These are phyloP conservation scores for Macroventuria anomochaeta DNA, from an alignment of 2,329 filamentous ascomycete genomes.

Conservation along the genomic window DNA sequence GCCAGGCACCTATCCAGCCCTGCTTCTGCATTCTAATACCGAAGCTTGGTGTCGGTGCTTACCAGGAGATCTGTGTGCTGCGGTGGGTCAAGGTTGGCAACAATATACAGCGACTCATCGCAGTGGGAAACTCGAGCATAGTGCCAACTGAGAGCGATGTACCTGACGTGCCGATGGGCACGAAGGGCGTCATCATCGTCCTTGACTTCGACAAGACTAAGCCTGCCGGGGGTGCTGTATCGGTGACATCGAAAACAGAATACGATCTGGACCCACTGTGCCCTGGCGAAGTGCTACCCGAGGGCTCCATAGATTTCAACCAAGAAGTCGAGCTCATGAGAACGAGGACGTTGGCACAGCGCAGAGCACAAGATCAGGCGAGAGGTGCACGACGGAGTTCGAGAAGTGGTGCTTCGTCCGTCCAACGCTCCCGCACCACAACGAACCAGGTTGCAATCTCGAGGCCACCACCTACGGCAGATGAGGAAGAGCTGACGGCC, in stretches of 20 bases:
- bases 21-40: constrained; percentile 48
- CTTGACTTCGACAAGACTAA: constrained; percentile 49
- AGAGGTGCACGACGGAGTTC: constrained; percentile 37
- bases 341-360: constrained; percentile 47
- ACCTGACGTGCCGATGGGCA: constrained; percentile 37
- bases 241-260: constrained; percentile 38
- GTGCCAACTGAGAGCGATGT: constrained; percentile 32
- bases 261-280: constrained; percentile 49
- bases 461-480: constrained; percentile 27
- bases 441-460: constrained; percentile 25
- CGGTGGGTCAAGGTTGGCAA: constrained; percentile 44
- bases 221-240: constrained; percentile 26
- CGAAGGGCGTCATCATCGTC: constrained; percentile 48
- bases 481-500: constrained; percentile 43
- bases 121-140: constrained; percentile 46
- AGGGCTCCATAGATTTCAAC: constrained; percentile 51
- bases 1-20: constrained; percentile 45
- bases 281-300: constrained; percentile 47
- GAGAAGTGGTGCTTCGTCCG: constrained; percentile 32
- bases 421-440: constrained; percentile 40
- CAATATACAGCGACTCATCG: constrained; percentile 46
- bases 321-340: constrained; percentile 50
- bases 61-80: constrained; percentile 47
- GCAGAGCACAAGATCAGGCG: constrained; percentile 40
- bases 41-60: constrained; percentile 37